Evolutionary conservation across 352 stramenopile species (phyloP), one percentile per base, ranked within the genome.

Genomic region (Phytophthora capsici): DNA sequence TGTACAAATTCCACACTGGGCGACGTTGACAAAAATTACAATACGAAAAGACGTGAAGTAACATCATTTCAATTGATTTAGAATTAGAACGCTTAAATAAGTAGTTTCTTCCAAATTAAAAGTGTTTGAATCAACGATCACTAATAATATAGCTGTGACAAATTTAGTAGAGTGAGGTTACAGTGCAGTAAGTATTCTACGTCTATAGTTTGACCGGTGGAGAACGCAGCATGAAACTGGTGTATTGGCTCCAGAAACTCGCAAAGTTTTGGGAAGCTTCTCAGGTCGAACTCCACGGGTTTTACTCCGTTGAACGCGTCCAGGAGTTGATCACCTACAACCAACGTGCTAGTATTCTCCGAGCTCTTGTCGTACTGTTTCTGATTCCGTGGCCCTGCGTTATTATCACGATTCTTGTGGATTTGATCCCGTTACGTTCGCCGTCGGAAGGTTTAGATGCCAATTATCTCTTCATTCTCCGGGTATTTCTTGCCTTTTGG

Each of bases 1-100:
- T 85, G 44, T 69, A 54, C 19, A 72, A 72, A 37, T 68, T 69
- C 57, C 64, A 72, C 51, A 68, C 64, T 2, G 64, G 64, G 0
- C 46, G 64, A 12, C 43, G 64, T 34, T 34, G 10, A 34, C 28
- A 13, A 34, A 28, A 34, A 13, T 34, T 13, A 34, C 28, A 34
- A 34, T 34, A 34, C 28, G 1, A 13, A 8, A 34, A 34, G 28
- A 34, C 28, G 1, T 34, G 28, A 34, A 34, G 28, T 34, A 34
- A 34, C 28, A 9, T 70, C 25, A 56, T 41, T 41, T 41, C 34
- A 17, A 41, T 38, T n/a, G n/a, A n/a, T n/a, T n/a, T n/a, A n/a
- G 34, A 40, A 17, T 30, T 30, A 30, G 26, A 30, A 30, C 26
- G n/a, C n/a, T n/a, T n/a, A n/a, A n/a, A n/a, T n/a, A n/a, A n/a